Percentiles rank a stretch among this genome's conserved stretches.
Evolutionary conservation across 768 basidiomycete species (phyloP).

Genomic region (Lentinus tigrinus): DNA sequence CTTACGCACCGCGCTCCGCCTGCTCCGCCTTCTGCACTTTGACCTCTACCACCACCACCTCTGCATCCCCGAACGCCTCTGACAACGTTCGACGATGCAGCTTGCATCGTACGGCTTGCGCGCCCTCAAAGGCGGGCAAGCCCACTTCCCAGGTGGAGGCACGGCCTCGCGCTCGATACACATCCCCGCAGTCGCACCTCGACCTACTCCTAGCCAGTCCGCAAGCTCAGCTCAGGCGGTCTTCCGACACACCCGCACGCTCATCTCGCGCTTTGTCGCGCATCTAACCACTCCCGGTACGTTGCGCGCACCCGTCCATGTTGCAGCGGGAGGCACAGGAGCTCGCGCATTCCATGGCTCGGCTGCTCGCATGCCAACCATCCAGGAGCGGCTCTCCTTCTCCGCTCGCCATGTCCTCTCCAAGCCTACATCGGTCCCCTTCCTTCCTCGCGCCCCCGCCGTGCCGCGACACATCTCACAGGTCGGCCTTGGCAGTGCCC

Average conservation of each 20-base stretch:
- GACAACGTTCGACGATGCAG: conserved; percentile 26
- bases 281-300: conserved; percentile 58
- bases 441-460: conserved; percentile 56
- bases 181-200: conserved; percentile 39
- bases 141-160: conserved; percentile 20
- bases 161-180: conserved; percentile 42
- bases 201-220: conserved; percentile 31
- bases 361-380: conserved; percentile 31
- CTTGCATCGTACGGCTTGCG: conserved; percentile 30
- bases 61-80: neutral
- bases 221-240: conserved; percentile 40
- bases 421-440: conserved; percentile 42
- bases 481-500: conserved; percentile 72
- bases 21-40: neutral
- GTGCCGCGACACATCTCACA: conserved; percentile 54
- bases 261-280: conserved; percentile 54
- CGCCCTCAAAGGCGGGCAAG: conserved; percentile 24
- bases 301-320: conserved; percentile 28
- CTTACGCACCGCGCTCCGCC: no score
- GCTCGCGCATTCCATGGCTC: conserved; percentile 29
- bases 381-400: conserved; percentile 57
- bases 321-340: conserved; percentile 21
- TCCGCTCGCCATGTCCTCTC: conserved; percentile 53
- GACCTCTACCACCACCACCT: conserved; percentile 7
- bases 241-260: conserved; percentile 51